Evolutionary conservation across 1,139 yeast genomes (phyloP).

Genomic region (Yarrowia galli): DNA sequence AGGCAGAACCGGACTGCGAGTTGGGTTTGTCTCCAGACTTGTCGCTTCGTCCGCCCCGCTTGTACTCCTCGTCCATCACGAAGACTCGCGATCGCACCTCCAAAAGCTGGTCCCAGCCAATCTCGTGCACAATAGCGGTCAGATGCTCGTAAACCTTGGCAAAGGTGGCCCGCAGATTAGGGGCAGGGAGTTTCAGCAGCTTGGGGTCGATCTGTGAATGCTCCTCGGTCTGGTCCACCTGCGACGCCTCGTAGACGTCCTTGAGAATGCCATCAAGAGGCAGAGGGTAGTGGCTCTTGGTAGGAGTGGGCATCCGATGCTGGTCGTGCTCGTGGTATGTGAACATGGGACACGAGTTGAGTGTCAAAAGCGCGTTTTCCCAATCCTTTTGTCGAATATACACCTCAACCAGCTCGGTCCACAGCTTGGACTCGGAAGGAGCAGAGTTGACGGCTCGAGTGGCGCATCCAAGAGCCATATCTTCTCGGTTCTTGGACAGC

Average conservation of each 20-base stretch:
- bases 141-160: constrained; percentile 79
- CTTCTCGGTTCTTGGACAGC: constrained; percentile 66
- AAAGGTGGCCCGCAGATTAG: constrained; percentile 78
- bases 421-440: constrained; percentile 84
- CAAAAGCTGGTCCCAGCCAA: constrained; percentile 92
- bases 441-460: constrained; percentile 77
- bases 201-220: constrained; percentile 68
- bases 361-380: constrained; percentile 76
- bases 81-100: constrained; percentile 82
- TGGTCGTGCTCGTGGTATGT: constrained; percentile 65
- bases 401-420: constrained; percentile 78
- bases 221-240: constrained; percentile 44
- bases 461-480: constrained; percentile 77
- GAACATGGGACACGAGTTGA: constrained; percentile 94
- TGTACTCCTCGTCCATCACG: constrained; percentile 93
- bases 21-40: background rate
- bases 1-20: constrained; percentile 19
- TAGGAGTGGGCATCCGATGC: constrained; percentile 66
- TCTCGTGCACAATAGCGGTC: constrained; percentile 68
- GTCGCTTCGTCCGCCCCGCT: constrained; percentile 45
- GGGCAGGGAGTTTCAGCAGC: constrained; percentile 75
- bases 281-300: constrained; percentile 74
- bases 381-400: constrained; percentile 75
- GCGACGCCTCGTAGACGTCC: constrained; percentile 56
- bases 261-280: constrained; percentile 74